Percentiles rank a stretch among this genome's conserved stretches.
phyloP scores from a whole-genome alignment of 2,329 filamentous ascomycete species.

The Botryotinia convoluta region DNA sequence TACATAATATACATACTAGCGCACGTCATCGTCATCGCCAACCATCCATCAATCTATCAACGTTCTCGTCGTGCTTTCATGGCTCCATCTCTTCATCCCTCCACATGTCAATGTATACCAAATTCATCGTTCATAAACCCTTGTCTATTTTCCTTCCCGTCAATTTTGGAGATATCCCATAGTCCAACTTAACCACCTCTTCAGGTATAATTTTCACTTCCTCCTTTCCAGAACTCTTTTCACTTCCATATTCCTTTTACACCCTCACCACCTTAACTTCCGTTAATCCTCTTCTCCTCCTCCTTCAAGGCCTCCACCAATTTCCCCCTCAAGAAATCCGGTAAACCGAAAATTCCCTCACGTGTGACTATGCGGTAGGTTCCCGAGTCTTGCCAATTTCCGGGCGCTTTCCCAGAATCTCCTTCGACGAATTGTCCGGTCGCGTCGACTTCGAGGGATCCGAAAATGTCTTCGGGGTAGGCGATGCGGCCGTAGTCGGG shows the following conservation, averaged over 20 bases:
- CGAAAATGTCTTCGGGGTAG: constrained; percentile 68
- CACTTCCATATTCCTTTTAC: constrained; percentile 5
- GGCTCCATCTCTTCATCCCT: background rate
- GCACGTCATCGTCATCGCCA: background rate
- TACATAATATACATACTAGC: constrained; percentile 3
- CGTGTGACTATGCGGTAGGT: constrained; percentile 64
- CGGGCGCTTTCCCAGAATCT: constrained; percentile 30
- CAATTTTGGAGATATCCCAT: background rate
- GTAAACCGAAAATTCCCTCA: constrained; percentile 59
- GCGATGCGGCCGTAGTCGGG: constrained; percentile 67
- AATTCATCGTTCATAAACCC: background rate
- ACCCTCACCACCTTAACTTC: constrained; percentile 22
- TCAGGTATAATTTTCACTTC: too few relatives aligned
- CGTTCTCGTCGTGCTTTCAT: background rate
- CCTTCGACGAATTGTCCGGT: constrained; percentile 48
- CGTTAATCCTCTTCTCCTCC: constrained; percentile 44
- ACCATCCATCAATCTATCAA: background rate
- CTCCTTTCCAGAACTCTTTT: too few relatives aligned
- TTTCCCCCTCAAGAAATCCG: constrained; percentile 53
- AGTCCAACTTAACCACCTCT: background rate
- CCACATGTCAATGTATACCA: background rate
- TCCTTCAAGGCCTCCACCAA: constrained; percentile 51
- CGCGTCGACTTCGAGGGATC: constrained; percentile 62
- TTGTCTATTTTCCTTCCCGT: background rate
- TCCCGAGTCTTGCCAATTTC: constrained; percentile 57